phyloP scores from a whole-genome alignment of 192 early-diverging fungal species.

The Coemansia sp. region DNA sequence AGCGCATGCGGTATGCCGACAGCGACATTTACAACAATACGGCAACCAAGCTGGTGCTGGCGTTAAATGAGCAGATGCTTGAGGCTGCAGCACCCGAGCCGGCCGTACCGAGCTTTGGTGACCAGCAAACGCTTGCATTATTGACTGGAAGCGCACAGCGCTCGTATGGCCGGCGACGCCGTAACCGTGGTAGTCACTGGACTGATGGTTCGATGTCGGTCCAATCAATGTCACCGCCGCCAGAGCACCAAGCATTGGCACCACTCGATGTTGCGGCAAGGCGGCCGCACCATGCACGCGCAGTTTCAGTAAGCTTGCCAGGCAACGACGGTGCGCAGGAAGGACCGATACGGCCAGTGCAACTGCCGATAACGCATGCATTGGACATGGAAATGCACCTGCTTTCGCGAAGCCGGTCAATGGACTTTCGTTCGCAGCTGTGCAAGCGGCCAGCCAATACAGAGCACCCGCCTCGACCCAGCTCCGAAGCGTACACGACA shows the following conservation, averaged over 20 bases:
- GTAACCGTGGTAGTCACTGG: not conserved
- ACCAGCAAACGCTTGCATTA: conserved; percentile 9
- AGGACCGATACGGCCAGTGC: not conserved
- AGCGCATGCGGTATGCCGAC: conserved; percentile 52
- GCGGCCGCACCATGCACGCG: conserved; percentile 7
- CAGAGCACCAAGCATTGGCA: conserved; percentile 2
- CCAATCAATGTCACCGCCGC: conserved; percentile 14
- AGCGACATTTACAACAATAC: conserved; percentile 55
- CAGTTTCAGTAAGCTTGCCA: conserved; percentile 4
- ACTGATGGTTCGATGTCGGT: conserved; percentile 5
- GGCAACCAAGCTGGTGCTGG: conserved; percentile 52
- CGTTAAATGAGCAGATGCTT: conserved; percentile 49
- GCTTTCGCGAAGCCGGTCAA: conserved; percentile 43
- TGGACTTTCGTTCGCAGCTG: conserved; percentile 30
- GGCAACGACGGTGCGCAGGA: not conserved
- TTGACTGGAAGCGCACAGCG: conserved; percentile 9
- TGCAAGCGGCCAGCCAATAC: not conserved
- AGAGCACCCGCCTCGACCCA: not conserved
- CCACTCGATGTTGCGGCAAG: not conserved
- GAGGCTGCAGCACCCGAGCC: not conserved
- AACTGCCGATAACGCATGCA: conserved; percentile 4
- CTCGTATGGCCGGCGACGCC: conserved; percentile 8
- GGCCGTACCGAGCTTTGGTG: conserved; percentile 9
- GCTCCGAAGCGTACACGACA: not conserved
- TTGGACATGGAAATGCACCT: conserved; percentile 16